Percentiles rank a stretch among this genome's conserved stretches.
phyloP scores from a whole-genome alignment of 345 rosid genomes.

The Murraya paniculata region DNA sequence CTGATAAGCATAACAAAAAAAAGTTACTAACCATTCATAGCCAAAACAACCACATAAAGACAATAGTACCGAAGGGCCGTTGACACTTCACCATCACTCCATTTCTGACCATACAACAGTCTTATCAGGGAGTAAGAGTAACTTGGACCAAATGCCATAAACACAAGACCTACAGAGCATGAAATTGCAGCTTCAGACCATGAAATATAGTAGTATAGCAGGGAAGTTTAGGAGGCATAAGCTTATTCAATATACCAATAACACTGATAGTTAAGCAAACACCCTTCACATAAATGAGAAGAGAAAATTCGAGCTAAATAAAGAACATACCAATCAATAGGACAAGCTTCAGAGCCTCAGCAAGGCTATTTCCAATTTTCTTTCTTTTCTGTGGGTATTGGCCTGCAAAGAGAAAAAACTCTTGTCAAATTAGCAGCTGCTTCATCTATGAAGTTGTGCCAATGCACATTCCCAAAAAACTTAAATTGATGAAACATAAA shows the following conservation, averaged over 20 bases:
- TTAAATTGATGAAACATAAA: not conserved
- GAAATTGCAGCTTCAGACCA: constrained; percentile 17
- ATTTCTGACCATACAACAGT: constrained; percentile 78
- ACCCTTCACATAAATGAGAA: not conserved
- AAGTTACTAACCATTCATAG: constrained; percentile 66
- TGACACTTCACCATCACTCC: constrained; percentile 98
- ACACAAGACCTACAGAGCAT: constrained; percentile 53
- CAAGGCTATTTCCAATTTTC: constrained; percentile 58
- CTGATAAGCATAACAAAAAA: not conserved
- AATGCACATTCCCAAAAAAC: not conserved
- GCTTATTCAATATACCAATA: not conserved
- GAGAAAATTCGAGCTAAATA: not conserved
- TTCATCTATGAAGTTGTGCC: not conserved
- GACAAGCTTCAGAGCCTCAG: constrained; percentile 87
- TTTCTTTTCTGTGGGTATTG: constrained; percentile 45
- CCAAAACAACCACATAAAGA: constrained; percentile 72
- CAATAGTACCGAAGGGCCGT: constrained; percentile 77
- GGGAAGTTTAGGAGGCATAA: not conserved
- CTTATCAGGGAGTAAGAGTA: constrained; percentile 91
- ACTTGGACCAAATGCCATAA: constrained; percentile 96
- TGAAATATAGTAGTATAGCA: not conserved
- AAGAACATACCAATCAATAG: constrained; percentile 58
- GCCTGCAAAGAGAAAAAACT: constrained; percentile 38
- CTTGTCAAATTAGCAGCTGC: not conserved
- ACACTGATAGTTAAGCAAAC: not conserved